Base-by-base conservation (phyloP, 306 rosid genomes). In the Rosa persica region DNA sequence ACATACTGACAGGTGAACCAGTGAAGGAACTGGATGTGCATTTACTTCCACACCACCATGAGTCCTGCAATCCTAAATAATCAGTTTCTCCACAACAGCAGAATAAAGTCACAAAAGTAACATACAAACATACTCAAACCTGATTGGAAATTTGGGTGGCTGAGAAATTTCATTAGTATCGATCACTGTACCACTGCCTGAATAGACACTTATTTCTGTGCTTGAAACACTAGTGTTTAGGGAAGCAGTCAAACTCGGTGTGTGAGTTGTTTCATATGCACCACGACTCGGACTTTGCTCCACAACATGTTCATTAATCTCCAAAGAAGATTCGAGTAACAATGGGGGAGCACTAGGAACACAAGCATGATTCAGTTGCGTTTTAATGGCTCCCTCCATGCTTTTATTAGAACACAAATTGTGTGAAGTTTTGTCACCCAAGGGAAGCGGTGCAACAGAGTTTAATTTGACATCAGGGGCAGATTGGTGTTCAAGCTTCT, bases 341-440 rank as follows among this genome's bases (percentile, higher is more conserved):
- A 84, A 60, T 43, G 76, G 80, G 52, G 83, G 85, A 44, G 81
- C 79, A 76, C 79, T 85, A 34, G 80, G 76, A 47, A 49, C 67
- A 34, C 54, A 20, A 39, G 8, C 54, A 46, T 78, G 36, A 27
- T 16, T 44, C 5, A 1, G 23, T 36, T 65, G n/a, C 17, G 25
- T 36, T 61, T 34, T 9, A 30, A 19, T 11, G 9, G 43, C 11
- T 73, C 30, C 62, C 62, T 40, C 48, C 66, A 52, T 39, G 13
- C 49, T 38, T 52, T 36, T n/a, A 36, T 73, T n/a, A 36, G 48
- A 11, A 72, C 65, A 39, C 5, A 36, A 72, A 30, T 9, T 15
- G 23, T 15, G 17, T n/a, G 72, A 39, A 15, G 27, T 12, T 58
- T 60, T 12, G 46, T 60, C 61, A 74, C 75, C 76, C 72, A 66